Base-by-base conservation (phyloP, 495 filamentous ascomycete genomes). In the Cairneyella variabilis region DNA sequence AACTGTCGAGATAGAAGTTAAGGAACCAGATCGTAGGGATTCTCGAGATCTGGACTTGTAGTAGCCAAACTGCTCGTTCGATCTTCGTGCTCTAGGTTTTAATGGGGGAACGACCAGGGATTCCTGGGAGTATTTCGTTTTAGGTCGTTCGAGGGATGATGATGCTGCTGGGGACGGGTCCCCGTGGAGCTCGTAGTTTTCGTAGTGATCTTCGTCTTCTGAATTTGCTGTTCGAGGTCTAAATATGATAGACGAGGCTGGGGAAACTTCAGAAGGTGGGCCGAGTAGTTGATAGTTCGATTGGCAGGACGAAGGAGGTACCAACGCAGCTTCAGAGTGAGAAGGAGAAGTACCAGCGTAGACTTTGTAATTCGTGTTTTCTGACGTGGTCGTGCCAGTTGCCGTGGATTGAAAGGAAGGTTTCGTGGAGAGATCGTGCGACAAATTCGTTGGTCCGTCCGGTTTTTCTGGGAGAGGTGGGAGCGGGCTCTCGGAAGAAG, bases 341-440 rank as follows among this genome's bases (percentile, higher is more conserved):
- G 69, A 51, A 20, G 53, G 20, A 21, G 51, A 64, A 14, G 25
- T 69, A 55, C 64, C 64, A 46, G 71, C 69, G 55, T 76, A 74
- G 22, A 78, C 66, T 59, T 75, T 76, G 71, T 78, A 80, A 63
- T 81, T 81, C 14, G 75, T 67, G 8, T 62, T 73, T 43, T 78
- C 76, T 34, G 76, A 77, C 17, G 70, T 63, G 8, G 72, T 75
- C 27, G 75, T 72, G 47, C 60, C 59, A 14, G 67, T 71, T 40
- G 66, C 54, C 10, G 65, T 64, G 11, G 76, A 75, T 26, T 64
- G 59, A 47, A 79, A 80, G 5, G 76, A 79, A 0, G 64, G 52
- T 55, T 77, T 80, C 42, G 67, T 61, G 21, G 59, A 63, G 48
- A 65, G 71, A 48, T 56, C 63, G 47, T 60, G 54, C 51, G 61